Conservation (phyloP, 2,329 filamentous ascomycete species). For the Pezizomycotina sp. region DNA sequence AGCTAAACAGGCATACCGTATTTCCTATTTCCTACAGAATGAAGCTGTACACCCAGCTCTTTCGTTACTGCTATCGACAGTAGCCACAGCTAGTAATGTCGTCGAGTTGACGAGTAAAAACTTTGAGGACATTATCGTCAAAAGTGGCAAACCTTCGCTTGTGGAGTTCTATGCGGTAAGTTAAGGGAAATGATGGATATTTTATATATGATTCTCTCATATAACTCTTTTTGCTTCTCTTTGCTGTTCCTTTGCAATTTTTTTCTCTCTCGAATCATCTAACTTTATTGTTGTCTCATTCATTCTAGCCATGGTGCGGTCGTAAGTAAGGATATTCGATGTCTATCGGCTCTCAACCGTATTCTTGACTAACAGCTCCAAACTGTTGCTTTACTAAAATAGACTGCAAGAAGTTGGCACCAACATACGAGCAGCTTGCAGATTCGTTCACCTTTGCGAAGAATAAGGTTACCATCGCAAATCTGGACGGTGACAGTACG, state of each 20-base stretch:
- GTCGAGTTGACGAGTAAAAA: constrained; percentile 77
- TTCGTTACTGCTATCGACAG: constrained; percentile 26
- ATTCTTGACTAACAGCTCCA: no score
- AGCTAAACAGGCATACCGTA: no score
- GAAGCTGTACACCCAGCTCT: constrained; percentile 11
- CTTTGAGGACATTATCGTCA: constrained; percentile 77
- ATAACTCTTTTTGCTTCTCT: neutral
- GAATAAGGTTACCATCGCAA: constrained; percentile 69
- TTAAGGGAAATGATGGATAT: constrained; percentile 1
- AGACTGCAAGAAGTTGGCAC: constrained; percentile 26
- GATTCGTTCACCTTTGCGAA: constrained; percentile 28
- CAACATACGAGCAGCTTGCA: constrained; percentile 24
- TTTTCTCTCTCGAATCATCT: neutral
- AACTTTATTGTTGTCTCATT: neutral
- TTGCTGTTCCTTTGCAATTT: no score
- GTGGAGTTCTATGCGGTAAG: constrained; percentile 80
- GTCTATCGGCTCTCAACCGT: neutral
- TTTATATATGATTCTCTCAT: neutral
- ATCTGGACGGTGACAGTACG: constrained; percentile 72
- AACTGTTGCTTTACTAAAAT: no score
- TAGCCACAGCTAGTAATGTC: constrained; percentile 61
- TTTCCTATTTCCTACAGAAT: constrained; percentile 1
- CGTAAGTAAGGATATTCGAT: no score
- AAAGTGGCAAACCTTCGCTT: constrained; percentile 85
- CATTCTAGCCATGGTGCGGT: constrained; percentile 25